Base-by-base conservation (phyloP, 352 stramenopile species). In the Pythium brachiatum region DNA sequence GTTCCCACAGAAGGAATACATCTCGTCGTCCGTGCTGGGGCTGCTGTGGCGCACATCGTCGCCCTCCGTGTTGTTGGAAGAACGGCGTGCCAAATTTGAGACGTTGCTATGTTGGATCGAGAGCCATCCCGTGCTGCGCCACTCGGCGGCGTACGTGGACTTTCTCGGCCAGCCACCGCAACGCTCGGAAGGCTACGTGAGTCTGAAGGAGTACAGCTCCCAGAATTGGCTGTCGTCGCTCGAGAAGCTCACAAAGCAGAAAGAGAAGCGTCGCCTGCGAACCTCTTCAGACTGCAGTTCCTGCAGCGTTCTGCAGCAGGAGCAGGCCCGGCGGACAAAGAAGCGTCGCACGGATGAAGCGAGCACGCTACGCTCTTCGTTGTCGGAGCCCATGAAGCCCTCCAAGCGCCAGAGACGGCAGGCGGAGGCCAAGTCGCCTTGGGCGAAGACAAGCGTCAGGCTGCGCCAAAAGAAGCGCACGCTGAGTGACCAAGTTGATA, bases 171-270 rank as follows among this genome's bases (percentile, higher is more conserved):
- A 74, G 36, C 77, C 81, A 13, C 81, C 81, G 47, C 81, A 90
- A 56, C 70, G 62, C 36, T 74, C 73, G 51, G 66, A 78, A 25
- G 81, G 81, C 39, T 90, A 90, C 57, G 76, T 87, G 59, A 90
- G 79, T 34, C 61, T 90, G n/a, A 90, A 90, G 54, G 71, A 81
- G 57, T 90, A 90, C 68, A 79, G 75, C 38, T 82, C 81, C 9
- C 81, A 76, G 50, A 71, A 88, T 60, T 90, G 79, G 77, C 64
- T 89, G 29, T 75, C 75, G 39, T 77, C 72, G 13, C 66, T 90
- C 55, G 74, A 86, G 53, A 79, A 85, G 64, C 74, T 88, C 53
- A 75, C 74, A 6, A 76, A 77, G 60, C 61, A 79, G 9, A 64
- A 70, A 41, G 57, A 76, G 38, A 65, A 75, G 61, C 44, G 69